Evolutionary conservation across 2,329 filamentous ascomycete species (phyloP).

Genomic region (Tolypocladium ovalisporum): DNA sequence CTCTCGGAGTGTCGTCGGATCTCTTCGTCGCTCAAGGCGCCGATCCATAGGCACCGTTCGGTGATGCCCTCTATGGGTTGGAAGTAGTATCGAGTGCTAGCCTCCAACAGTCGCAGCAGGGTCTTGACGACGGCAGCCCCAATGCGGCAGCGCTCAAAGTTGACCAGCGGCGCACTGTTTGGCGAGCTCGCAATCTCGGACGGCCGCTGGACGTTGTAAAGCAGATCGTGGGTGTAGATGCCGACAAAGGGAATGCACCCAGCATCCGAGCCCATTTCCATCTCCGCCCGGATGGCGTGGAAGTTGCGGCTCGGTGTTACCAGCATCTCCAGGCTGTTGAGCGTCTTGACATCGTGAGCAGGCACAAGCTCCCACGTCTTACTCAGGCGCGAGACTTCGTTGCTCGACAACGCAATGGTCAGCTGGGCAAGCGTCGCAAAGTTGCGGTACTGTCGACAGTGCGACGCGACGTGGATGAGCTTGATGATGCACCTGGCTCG

Average conservation of each 20-base stretch:
- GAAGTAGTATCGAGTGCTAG: constrained; percentile 64
- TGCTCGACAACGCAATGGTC: constrained; percentile 63
- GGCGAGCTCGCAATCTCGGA: constrained; percentile 61
- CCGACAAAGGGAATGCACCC: constrained; percentile 80
- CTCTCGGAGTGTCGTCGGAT: constrained; percentile 46
- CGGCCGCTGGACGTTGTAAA: constrained; percentile 72
- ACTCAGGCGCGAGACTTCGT: constrained; percentile 56
- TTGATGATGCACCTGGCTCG: constrained; percentile 69
- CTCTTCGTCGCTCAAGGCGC: constrained; percentile 64
- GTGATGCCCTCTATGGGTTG: constrained; percentile 66
- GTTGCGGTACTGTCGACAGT: constrained; percentile 67
- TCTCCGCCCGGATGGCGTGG: constrained; percentile 63
- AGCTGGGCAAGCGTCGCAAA: constrained; percentile 79
- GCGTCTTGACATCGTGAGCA: constrained; percentile 49
- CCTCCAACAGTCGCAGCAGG: constrained; percentile 65
- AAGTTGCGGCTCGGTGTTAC: constrained; percentile 73
- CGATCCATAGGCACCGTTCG: constrained; percentile 78
- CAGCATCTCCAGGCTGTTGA: constrained; percentile 59
- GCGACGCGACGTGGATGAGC: constrained; percentile 68
- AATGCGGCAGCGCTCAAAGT: constrained; percentile 72
- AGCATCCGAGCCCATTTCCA: constrained; percentile 57
- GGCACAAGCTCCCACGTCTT: constrained; percentile 65
- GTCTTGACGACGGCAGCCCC: constrained; percentile 72
- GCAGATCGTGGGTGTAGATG: constrained; percentile 72
- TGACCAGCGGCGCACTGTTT: constrained; percentile 58